Percentiles rank a stretch among this genome's conserved stretches.
phyloP scores from a whole-genome alignment of 148 eudicot species.

The Drosera capensis region DNA sequence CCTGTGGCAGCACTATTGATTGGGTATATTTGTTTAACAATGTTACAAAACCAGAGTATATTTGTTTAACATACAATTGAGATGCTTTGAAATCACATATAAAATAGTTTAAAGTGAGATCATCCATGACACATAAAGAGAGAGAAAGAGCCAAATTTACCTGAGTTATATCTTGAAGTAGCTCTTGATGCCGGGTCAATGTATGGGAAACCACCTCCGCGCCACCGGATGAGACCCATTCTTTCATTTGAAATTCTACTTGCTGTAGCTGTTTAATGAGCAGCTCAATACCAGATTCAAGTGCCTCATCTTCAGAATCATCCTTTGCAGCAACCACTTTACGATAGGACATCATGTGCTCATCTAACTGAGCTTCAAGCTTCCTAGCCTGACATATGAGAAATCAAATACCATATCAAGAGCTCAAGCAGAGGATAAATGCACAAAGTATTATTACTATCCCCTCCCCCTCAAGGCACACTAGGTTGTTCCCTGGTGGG shows the following conservation, averaged over 20 bases:
- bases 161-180: constrained; percentile 93
- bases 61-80: too few species aligned
- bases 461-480: too few species aligned
- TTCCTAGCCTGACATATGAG: constrained; percentile 91
- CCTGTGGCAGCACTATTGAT: too few species aligned
- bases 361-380: constrained; percentile 97
- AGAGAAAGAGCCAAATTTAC: constrained; percentile 15
- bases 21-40: too few species aligned
- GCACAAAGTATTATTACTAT: too few species aligned
- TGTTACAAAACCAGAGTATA: too few species aligned
- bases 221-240: constrained; percentile 94
- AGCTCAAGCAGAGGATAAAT: too few species aligned
- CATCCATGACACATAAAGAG: not conserved
- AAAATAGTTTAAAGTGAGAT: not conserved
- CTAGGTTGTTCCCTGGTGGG: too few species aligned
- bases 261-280: constrained; percentile 68
- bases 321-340: constrained; percentile 59
- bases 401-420: too few species aligned
- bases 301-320: constrained; percentile 44
- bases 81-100: too few species aligned
- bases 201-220: constrained; percentile 97
- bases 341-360: constrained; percentile 81
- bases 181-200: constrained; percentile 90
- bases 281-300: constrained; percentile 65
- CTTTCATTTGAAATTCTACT: constrained; percentile 84